A percentile compares a stretch with the other conserved stretches of the same genome.
Evolutionary conservation across 2,329 filamentous ascomycete species (phyloP).

Genomic region (Fusarium veterinarium): DNA sequence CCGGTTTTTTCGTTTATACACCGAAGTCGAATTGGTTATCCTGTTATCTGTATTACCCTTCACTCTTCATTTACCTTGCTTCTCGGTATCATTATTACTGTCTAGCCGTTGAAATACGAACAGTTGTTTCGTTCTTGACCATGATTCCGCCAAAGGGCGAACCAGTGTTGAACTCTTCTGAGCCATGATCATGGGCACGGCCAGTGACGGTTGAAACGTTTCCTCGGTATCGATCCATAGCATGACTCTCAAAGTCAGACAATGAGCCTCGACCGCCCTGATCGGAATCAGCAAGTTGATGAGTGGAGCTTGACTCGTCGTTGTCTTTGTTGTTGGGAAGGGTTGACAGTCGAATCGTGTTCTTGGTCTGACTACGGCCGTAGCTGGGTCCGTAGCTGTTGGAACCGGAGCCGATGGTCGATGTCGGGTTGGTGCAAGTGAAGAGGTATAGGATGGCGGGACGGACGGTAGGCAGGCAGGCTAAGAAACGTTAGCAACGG

Average conservation of each 20-base stretch:
- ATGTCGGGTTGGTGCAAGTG: slow-evolving; percentile 19
- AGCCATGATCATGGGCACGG: background rate
- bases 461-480: slow-evolving; percentile 39
- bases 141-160: slow-evolving; percentile 30
- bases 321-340: slow-evolving; percentile 24
- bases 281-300: slow-evolving; percentile 34
- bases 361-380: slow-evolving; percentile 35
- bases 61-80: accelerated
- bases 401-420: slow-evolving; percentile 28
- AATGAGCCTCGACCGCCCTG: slow-evolving; percentile 4
- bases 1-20: too few species aligned
- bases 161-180: background rate
- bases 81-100: background rate
- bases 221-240: slow-evolving; percentile 28
- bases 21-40: background rate
- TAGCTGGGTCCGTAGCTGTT: slow-evolving; percentile 30
- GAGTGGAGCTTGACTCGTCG: slow-evolving; percentile 40
- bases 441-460: slow-evolving; percentile 39
- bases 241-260: slow-evolving; percentile 39
- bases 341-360: slow-evolving; percentile 34
- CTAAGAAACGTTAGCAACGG: background rate
- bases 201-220: slow-evolving; percentile 31
- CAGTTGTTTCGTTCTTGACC: slow-evolving; percentile 41
- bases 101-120: slow-evolving; percentile 19
- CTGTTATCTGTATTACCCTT: background rate